A percentile compares a stretch with the other conserved stretches of the same genome.
phyloP scores from a whole-genome alignment of 1,284 basidiomycete genomes.

The Leucoagaricus sp. region DNA sequence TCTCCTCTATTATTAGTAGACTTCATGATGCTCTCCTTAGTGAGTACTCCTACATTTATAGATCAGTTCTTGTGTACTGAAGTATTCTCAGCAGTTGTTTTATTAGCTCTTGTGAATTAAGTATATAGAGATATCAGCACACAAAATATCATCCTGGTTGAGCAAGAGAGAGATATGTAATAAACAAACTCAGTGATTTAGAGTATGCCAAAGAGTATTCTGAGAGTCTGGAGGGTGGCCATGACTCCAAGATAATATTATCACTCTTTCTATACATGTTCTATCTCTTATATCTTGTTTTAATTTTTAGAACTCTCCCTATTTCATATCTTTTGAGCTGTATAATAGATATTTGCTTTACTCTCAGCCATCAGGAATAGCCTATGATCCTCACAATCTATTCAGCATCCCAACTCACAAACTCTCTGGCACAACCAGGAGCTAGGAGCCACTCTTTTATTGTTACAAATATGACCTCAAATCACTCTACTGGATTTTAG shows the following conservation, averaged over 20 bases:
- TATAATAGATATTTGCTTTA: neutral
- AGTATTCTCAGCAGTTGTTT: conserved; percentile 16
- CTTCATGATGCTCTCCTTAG: conserved; percentile 17
- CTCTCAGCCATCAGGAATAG: neutral
- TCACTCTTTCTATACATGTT: neutral
- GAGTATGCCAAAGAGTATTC: conserved; percentile 23
- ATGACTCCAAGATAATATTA: conserved; percentile 23
- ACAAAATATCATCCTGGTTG: conserved; percentile 25
- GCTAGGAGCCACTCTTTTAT: neutral
- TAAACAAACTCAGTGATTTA: conserved; percentile 21
- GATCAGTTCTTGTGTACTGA: neutral
- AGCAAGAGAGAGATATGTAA: neutral
- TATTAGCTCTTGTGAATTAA: conserved; percentile 21
- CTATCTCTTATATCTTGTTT: neutral
- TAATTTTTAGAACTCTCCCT: conserved; percentile 20
- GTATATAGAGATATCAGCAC: conserved; percentile 26
- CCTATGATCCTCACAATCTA: neutral
- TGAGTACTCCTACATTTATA: conserved; percentile 12
- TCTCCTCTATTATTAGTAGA: conserved; percentile 4
- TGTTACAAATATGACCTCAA: neutral
- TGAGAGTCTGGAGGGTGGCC: neutral
- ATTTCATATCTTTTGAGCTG: conserved; percentile 24
- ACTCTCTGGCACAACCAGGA: too few relatives aligned
- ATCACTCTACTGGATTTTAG: neutral
- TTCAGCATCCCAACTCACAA: neutral